Conservation (phyloP, 208 protist genomes). For the Leishmania turanica region DNA sequence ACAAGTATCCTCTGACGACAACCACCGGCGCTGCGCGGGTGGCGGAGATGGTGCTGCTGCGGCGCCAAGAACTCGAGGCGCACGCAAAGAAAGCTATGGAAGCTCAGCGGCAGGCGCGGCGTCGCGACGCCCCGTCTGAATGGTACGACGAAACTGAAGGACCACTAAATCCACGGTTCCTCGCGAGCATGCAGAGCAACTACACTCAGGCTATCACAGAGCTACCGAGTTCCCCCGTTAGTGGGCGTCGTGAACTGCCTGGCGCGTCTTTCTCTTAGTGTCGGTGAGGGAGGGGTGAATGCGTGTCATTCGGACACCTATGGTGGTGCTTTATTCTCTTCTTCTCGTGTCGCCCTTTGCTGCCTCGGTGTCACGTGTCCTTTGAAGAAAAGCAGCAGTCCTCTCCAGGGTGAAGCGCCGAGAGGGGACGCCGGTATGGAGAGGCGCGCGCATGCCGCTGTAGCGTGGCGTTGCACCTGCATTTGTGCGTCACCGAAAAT, state of each 20-base stretch:
- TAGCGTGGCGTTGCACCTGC: neutral
- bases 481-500: neutral
- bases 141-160: conserved; percentile 88
- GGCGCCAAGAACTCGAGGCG: conserved; percentile 76
- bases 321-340: neutral
- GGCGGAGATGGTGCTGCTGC: conserved; percentile 86
- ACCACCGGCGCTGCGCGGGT: conserved; percentile 81
- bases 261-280: neutral
- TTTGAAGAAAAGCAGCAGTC: neutral
- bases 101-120: conserved; percentile 34
- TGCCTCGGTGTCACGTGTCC: neutral
- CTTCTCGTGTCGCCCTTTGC: neutral
- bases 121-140: conserved; percentile 48
- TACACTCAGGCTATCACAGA: conserved; percentile 73
- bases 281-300: neutral
- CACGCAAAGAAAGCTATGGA: conserved; percentile 51
- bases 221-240: conserved; percentile 30
- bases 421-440: neutral
- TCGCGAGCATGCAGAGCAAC: conserved; percentile 71
- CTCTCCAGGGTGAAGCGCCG: neutral
- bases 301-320: neutral
- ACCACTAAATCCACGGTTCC: conserved; percentile 85
- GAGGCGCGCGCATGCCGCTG: neutral
- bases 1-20: conserved; percentile 89
- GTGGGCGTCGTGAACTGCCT: neutral